These are phyloP conservation scores for Calycina marina DNA, from an alignment of 2,329 filamentous ascomycete genomes.

Conservation along the genomic window DNA sequence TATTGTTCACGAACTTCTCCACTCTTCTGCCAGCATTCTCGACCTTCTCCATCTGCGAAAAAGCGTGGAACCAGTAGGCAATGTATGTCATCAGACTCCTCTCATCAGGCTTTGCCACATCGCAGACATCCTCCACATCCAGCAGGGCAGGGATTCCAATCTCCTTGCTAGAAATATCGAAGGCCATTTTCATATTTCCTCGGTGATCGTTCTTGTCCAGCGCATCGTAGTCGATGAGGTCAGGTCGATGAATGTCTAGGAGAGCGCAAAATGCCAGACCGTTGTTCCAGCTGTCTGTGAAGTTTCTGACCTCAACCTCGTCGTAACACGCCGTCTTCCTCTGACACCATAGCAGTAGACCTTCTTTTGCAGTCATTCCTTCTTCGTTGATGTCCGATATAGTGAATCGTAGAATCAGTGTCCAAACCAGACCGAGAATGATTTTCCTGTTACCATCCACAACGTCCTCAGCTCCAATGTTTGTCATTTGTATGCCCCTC, in stretches of 20 bases:
- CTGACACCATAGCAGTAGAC: conserved; percentile 91
- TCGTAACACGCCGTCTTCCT: conserved; percentile 97
- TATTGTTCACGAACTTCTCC: conserved; percentile 96
- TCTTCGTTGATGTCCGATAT: conserved; percentile 98
- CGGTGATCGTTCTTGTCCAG: conserved; percentile 88
- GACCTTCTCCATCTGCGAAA: conserved; percentile 96
- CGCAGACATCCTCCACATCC: conserved; percentile 95
- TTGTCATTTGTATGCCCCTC: conserved; percentile 89
- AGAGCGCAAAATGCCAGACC: conserved; percentile 92
- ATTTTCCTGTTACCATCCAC: conserved; percentile 98
- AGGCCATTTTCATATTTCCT: conserved; percentile 95
- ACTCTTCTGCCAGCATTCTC: conserved; percentile 93
- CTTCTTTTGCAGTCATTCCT: conserved; percentile 94
- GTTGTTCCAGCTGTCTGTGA: conserved; percentile 93
- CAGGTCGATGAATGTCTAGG: conserved; percentile 90
- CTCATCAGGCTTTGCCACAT: conserved; percentile 91
- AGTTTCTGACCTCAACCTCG: conserved; percentile 89
- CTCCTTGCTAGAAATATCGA: conserved; percentile 89
- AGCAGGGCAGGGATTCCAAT: conserved; percentile 93
- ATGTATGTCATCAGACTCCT: conserved; percentile 98
- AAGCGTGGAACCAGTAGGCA: conserved; percentile 99
- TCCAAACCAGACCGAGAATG: conserved; percentile 95
- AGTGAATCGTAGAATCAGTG: conserved; percentile 90
- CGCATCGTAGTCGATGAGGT: conserved; percentile 91
- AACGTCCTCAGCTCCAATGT: conserved; percentile 95